These are phyloP conservation scores for Aspergillus chevalieri DNA, from an alignment of 2,329 filamentous ascomycete species.

Conservation along the genomic window DNA sequence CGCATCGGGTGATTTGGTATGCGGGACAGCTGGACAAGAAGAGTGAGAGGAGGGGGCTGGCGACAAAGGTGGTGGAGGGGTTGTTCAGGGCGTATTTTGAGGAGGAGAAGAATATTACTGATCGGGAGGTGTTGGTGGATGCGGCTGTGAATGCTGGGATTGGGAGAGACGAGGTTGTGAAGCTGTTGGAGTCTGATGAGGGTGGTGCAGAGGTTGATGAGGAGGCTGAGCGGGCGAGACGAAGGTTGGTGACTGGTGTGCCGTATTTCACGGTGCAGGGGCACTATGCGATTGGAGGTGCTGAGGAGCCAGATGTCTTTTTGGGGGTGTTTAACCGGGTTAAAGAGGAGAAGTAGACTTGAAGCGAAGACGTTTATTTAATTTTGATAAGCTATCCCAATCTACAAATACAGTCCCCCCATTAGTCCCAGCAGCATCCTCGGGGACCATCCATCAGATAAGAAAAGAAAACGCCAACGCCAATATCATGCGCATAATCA, in stretches of 20 bases:
- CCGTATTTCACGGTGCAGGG: constrained; percentile 70
- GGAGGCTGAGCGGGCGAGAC: constrained; percentile 49
- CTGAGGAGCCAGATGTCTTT: constrained; percentile 64
- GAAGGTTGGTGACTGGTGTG: constrained; percentile 59
- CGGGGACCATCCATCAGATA: neutral
- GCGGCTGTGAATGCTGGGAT: constrained; percentile 53
- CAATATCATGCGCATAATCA: neutral
- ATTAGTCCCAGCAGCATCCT: neutral
- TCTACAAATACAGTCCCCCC: neutral
- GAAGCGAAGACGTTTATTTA: constrained; percentile 1
- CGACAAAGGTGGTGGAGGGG: constrained; percentile 56
- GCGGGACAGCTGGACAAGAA: constrained; percentile 44
- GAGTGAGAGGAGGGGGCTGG: constrained; percentile 38
- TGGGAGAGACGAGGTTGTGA: constrained; percentile 46
- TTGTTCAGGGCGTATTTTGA: constrained; percentile 64
- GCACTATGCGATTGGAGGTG: constrained; percentile 61
- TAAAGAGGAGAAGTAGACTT: constrained; percentile 31
- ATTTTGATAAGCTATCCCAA: neutral
- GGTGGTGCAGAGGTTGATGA: constrained; percentile 54
- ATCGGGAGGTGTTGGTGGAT: constrained; percentile 45
- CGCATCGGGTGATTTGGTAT: constrained; percentile 69
- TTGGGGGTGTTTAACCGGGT: constrained; percentile 59
- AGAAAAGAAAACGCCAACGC: constrained; percentile 2
- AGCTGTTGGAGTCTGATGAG: constrained; percentile 49
- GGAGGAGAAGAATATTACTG: constrained; percentile 58